phyloP scores from a whole-genome alignment of 116 monocot genomes.

The Zostera marina region DNA sequence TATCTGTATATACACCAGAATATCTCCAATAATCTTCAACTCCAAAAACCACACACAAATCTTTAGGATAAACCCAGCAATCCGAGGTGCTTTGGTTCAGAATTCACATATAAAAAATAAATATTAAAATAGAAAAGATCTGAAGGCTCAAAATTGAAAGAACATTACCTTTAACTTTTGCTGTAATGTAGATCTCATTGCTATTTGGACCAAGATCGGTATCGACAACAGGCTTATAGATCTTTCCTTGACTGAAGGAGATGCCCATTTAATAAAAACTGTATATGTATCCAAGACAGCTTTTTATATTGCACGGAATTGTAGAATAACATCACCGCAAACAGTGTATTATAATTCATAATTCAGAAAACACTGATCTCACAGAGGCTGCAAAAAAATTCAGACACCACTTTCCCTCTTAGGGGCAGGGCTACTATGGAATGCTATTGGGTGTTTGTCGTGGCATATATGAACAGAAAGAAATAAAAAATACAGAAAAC shows the following conservation, averaged over 20 bases:
- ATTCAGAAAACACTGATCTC: too few species aligned
- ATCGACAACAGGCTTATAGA: conserved; percentile 51
- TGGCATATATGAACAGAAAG: too few species aligned
- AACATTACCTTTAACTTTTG: conserved; percentile 63
- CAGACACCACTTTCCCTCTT: too few species aligned
- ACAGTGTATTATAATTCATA: too few species aligned
- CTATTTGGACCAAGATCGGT: conserved; percentile 56
- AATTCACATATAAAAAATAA: not conserved
- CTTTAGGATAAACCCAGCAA: conserved; percentile 71
- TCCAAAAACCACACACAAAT: conserved; percentile 83
- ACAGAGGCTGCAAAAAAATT: too few species aligned
- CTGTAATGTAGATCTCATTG: conserved; percentile 43
- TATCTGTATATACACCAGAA: conserved; percentile 36
- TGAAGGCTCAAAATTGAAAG: not conserved
- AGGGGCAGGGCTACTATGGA: too few species aligned
- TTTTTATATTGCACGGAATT: not conserved
- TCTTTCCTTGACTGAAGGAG: conserved; percentile 39
- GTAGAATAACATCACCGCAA: not conserved
- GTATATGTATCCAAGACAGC: not conserved
- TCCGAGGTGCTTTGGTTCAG: conserved; percentile 45
- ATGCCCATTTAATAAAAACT: conserved; percentile 32
- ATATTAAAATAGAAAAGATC: not conserved
- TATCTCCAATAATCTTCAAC: conserved; percentile 35
- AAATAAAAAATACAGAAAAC: too few species aligned
- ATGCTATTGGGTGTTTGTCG: too few species aligned